Percentiles rank a stretch among this genome's conserved stretches.
These are phyloP conservation scores for Nissolia schottii DNA, from an alignment of 306 rosid species.

Conservation along the genomic window DNA sequence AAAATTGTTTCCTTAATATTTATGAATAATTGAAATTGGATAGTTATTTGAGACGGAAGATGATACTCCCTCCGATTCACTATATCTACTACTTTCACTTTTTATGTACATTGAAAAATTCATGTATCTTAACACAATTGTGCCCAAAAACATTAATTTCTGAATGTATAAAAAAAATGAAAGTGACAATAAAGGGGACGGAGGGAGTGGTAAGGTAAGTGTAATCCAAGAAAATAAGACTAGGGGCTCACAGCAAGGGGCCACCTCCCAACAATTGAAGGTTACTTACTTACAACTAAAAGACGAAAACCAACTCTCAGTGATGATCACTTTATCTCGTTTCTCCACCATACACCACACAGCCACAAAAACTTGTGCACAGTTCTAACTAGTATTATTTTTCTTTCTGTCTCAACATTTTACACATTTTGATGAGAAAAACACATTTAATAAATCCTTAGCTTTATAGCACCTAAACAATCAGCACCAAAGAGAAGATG, in stretches of 20 bases:
- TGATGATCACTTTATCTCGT: slow-evolving; percentile 53
- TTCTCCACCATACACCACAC: slow-evolving; percentile 64
- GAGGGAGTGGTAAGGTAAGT: too few species aligned
- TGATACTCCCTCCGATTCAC: too few species aligned
- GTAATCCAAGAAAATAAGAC: not conserved
- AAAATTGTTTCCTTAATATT: too few species aligned
- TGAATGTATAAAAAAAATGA: too few species aligned
- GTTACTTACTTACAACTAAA: slow-evolving; percentile 13
- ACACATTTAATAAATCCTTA: not conserved
- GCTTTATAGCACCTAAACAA: not conserved
- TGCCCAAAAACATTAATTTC: too few species aligned
- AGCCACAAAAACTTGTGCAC: slow-evolving; percentile 13
- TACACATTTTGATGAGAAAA: slow-evolving; percentile 4
- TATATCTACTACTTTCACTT: too few species aligned
- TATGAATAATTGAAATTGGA: too few species aligned
- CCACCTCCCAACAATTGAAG: not conserved
- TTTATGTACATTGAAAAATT: too few species aligned
- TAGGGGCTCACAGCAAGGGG: not conserved
- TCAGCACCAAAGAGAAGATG: slow-evolving; percentile 31
- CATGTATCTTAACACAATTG: too few species aligned
- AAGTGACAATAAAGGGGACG: too few species aligned
- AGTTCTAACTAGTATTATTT: not conserved
- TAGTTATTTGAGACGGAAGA: too few species aligned
- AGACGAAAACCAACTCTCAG: slow-evolving; percentile 3
- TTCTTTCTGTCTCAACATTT: not conserved